phyloP scores from a whole-genome alignment of 1,139 yeast species.

The Torulaspora globosa region DNA sequence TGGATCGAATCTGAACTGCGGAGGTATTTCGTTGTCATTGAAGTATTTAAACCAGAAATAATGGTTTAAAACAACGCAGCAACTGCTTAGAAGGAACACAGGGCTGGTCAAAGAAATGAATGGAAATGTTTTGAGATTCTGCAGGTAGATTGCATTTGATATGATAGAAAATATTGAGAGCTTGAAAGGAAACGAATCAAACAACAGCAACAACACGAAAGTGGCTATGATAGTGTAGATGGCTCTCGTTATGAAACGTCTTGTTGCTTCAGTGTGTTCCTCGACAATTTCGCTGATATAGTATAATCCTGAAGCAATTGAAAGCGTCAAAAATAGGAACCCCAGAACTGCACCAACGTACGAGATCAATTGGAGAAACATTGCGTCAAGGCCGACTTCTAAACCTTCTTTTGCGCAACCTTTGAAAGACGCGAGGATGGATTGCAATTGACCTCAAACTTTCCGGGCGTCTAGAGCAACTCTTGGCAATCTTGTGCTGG shows the following conservation, averaged over 20 bases:
- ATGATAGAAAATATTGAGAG: constrained; percentile 61
- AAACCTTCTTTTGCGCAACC: background rate
- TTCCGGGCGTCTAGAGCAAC: too few relatives aligned
- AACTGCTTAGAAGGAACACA: constrained; percentile 64
- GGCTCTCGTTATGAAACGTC: constrained; percentile 56
- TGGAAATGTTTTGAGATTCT: constrained; percentile 78
- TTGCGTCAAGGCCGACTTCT: constrained; percentile 18
- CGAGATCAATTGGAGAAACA: constrained; percentile 56
- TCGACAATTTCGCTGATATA: constrained; percentile 89
- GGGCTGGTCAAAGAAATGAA: constrained; percentile 72
- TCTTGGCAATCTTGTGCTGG: background rate
- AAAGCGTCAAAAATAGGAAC: constrained; percentile 63
- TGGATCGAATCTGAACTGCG: constrained; percentile 50
- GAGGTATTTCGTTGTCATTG: constrained; percentile 51
- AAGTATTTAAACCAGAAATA: constrained; percentile 88
- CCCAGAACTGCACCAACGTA: constrained; percentile 71
- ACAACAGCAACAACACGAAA: constrained; percentile 53
- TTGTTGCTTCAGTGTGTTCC: constrained; percentile 85
- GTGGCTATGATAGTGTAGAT: constrained; percentile 57
- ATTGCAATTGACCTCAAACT: too few relatives aligned
- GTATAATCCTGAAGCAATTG: constrained; percentile 85
- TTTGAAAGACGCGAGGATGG: too few relatives aligned
- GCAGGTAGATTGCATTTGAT: constrained; percentile 69
- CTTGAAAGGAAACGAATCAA: constrained; percentile 76
- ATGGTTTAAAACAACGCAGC: constrained; percentile 74